phyloP scores from a whole-genome alignment of 1,284 basidiomycete species.

The Cutaneotrichosporon cutaneum region DNA sequence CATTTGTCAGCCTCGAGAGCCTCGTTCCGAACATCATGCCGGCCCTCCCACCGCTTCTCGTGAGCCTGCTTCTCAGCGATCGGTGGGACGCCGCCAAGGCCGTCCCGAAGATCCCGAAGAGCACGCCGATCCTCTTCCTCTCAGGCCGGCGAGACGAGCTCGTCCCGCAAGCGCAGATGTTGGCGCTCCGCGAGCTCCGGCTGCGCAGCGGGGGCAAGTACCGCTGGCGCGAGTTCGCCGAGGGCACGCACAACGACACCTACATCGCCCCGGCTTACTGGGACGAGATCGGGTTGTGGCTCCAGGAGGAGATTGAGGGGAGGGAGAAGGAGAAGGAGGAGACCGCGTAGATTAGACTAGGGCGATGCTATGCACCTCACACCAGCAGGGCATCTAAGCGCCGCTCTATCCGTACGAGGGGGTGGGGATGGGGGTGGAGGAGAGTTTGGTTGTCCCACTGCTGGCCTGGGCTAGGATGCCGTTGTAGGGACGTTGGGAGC shows the following conservation, averaged over 20 bases:
- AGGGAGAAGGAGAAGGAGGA: slow-evolving; percentile 9
- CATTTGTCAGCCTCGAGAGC: slow-evolving; percentile 75
- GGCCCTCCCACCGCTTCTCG: slow-evolving; percentile 61
- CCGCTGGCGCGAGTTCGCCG: slow-evolving; percentile 61
- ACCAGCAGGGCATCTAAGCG: too few relatives aligned
- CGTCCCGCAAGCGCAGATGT: slow-evolving; percentile 83
- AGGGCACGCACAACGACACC: slow-evolving; percentile 73
- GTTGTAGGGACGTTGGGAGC: too few relatives aligned
- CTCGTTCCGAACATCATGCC: slow-evolving; percentile 82
- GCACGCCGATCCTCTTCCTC: slow-evolving; percentile 81
- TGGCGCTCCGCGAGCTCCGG: slow-evolving; percentile 65
- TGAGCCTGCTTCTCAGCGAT: slow-evolving; percentile 55
- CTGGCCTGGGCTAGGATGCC: too few relatives aligned
- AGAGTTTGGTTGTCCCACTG: too few relatives aligned
- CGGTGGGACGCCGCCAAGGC: slow-evolving; percentile 81
- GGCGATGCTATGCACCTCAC: too few relatives aligned
- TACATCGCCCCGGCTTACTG: slow-evolving; percentile 67
- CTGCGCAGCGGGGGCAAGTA: slow-evolving; percentile 48
- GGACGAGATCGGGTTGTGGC: slow-evolving; percentile 62
- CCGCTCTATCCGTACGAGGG: too few relatives aligned
- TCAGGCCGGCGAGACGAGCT: slow-evolving; percentile 76
- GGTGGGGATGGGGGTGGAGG: too few relatives aligned
- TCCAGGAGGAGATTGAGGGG: slow-evolving; percentile 47
- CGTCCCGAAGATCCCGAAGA: slow-evolving; percentile 65
- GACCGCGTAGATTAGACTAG: neutral